These are phyloP conservation scores for Nakazawaea wickerhamii DNA, from an alignment of 805 yeast species.

Conservation along the genomic window DNA sequence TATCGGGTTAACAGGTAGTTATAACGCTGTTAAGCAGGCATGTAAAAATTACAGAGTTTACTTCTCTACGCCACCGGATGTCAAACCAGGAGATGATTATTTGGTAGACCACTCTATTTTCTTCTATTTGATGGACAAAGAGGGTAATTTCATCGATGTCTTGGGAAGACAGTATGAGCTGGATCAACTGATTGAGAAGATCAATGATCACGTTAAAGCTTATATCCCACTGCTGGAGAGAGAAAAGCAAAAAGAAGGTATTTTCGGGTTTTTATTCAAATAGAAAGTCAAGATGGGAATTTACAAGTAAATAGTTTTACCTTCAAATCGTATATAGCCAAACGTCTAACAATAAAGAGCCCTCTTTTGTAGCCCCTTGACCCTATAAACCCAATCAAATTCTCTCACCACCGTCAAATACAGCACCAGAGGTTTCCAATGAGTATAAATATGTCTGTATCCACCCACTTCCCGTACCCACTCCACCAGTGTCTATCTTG, in stretches of 20 bases:
- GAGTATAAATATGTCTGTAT: background rate
- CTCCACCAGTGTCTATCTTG: too few relatives aligned
- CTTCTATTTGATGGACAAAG: constrained; percentile 97
- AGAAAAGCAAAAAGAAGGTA: constrained; percentile 54
- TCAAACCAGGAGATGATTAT: constrained; percentile 94
- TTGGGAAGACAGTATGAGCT: constrained; percentile 88
- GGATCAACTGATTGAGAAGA: constrained; percentile 68
- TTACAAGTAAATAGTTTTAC: background rate
- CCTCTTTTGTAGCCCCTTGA: too few relatives aligned
- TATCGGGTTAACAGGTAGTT: constrained; percentile 87
- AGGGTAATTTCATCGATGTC: constrained; percentile 92
- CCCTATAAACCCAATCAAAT: too few relatives aligned
- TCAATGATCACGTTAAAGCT: constrained; percentile 67
- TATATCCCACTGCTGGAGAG: constrained; percentile 70
- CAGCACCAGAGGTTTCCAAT: background rate
- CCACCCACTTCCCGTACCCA: too few relatives aligned
- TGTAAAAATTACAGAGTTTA: constrained; percentile 93
- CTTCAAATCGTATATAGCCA: background rate
- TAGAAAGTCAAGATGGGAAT: constrained; percentile 18
- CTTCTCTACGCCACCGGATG: constrained; percentile 93
- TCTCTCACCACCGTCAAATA: background rate
- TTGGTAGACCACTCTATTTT: constrained; percentile 96
- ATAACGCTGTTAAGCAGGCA: constrained; percentile 73
- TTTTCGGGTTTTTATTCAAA: constrained; percentile 55
- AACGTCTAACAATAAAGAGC: too few relatives aligned